Base-by-base conservation (phyloP, 805 yeast species). In the Yamadazyma sp. region DNA sequence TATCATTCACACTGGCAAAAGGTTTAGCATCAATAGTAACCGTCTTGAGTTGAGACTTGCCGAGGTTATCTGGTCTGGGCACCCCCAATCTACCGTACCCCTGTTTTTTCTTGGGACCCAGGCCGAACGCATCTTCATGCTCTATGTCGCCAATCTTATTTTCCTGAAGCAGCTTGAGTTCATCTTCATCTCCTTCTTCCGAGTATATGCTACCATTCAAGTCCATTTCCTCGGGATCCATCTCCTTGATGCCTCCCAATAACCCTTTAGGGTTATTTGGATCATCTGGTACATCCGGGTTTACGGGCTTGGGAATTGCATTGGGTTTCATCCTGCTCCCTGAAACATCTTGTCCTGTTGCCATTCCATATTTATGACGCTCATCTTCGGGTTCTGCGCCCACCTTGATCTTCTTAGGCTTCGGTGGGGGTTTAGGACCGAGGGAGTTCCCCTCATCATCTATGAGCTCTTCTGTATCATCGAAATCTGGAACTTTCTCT, bases 181-280 rank as follows among this genome's bases (percentile, higher is more conserved):
- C 46, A 5, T 46, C 52, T 30, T 47, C 37, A 19, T 45, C 51
- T 3, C 40, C 46, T 18, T 32, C 36, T 31, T 52, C 53, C 5
- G 44, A 41, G 22, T 43, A 45, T 13, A 41, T 51, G 14, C 37
- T 42, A 4, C 47, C 44, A 10, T 47, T 41, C 12, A 40, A 21
- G n/a, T 40, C 49, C 22, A 35, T 20, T 31, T 55, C 58, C 13
- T 37, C 39, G 6, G 48, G 49, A 22, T 45, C 49, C 6, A 49
- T 15, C 32, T 50, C 49, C 12, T 40, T 40, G n/a, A 46, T 50
- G 10, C 48, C 53, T 4, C 64, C 64, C 34, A 59, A 40, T 26
- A 47, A 57, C 8, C 40, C 40, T 14, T 43, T 35, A 12, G 61
- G 60, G 32, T 52, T 47, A 5, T 42, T 42, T 4, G 55, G 49